phyloP scores from a whole-genome alignment of 306 rosid genomes.

The Medicago lupulina region DNA sequence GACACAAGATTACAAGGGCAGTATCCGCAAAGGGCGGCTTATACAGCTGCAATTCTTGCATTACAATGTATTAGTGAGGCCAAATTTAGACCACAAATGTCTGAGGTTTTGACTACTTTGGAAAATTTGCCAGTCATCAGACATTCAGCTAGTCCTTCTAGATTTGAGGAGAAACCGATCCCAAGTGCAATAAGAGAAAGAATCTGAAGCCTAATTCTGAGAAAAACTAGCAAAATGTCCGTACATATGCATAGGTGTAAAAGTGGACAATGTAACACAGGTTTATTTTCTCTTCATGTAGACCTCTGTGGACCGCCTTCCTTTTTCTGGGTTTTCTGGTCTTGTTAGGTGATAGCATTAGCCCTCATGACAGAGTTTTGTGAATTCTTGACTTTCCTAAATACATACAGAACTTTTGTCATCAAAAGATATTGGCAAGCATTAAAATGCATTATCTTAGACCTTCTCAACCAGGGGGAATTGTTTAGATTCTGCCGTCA shows the following conservation, averaged over 20 bases:
- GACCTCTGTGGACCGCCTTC: slow-evolving; percentile 14
- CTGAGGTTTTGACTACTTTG: slow-evolving; percentile 71
- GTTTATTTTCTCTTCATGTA: slow-evolving; percentile 19
- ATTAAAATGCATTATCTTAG: slow-evolving; percentile 14
- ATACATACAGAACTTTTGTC: slow-evolving; percentile 17
- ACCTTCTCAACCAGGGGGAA: slow-evolving; percentile 17
- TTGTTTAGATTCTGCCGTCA: neutral
- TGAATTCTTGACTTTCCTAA: slow-evolving; percentile 13
- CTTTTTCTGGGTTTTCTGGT: slow-evolving; percentile 12
- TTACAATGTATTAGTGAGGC: slow-evolving; percentile 73
- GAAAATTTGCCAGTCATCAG: slow-evolving; percentile 65
- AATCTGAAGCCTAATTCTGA: neutral
- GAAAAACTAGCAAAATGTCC: neutral
- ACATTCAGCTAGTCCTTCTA: slow-evolving; percentile 50
- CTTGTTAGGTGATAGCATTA: slow-evolving; percentile 32
- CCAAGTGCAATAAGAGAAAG: slow-evolving; percentile 27
- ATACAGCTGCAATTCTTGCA: slow-evolving; percentile 66
- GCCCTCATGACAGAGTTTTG: slow-evolving; percentile 24
- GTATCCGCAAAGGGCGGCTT: slow-evolving; percentile 81
- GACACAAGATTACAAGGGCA: slow-evolving; percentile 91
- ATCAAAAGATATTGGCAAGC: neutral
- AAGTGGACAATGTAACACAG: neutral
- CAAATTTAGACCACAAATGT: slow-evolving; percentile 74
- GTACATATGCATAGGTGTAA: neutral
- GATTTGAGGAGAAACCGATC: slow-evolving; percentile 42